phyloP scores from a whole-genome alignment of 1,284 basidiomycete genomes.

The Xerocomus amazonicus region DNA sequence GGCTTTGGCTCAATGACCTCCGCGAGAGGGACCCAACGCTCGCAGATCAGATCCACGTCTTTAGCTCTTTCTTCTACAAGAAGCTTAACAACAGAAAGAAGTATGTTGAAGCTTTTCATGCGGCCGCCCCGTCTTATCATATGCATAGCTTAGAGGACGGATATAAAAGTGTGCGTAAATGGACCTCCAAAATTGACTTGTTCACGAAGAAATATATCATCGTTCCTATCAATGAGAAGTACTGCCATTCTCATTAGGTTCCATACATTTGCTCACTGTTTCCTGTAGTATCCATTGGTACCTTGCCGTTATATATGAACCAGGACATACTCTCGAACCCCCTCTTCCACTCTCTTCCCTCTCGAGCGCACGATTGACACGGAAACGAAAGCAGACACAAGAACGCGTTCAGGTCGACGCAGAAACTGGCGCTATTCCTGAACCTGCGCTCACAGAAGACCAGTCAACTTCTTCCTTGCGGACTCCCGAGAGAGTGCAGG shows the following conservation, averaged over 20 bases:
- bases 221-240: slow-evolving; percentile 97
- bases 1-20: slow-evolving; percentile 65
- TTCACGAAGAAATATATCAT: slow-evolving; percentile 92
- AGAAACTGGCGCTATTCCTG: slow-evolving; percentile 5
- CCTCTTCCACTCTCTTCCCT: slow-evolving; percentile 33
- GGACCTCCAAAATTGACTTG: slow-evolving; percentile 86
- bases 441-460: slow-evolving; percentile 3
- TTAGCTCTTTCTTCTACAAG: slow-evolving; percentile 98
- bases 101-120: slow-evolving; percentile 38
- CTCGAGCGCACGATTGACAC: slow-evolving; percentile 27
- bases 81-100: slow-evolving; percentile 77
- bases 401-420: neutral
- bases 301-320: slow-evolving; percentile 89
- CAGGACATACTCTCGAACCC: slow-evolving; percentile 56
- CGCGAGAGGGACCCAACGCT: slow-evolving; percentile 53
- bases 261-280: slow-evolving; percentile 9
- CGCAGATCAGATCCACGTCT: slow-evolving; percentile 80
- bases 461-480: slow-evolving; percentile 2
- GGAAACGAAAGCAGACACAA: slow-evolving; percentile 31
- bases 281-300: slow-evolving; percentile 88
- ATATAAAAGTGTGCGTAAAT: slow-evolving; percentile 87
- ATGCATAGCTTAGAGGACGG: slow-evolving; percentile 54
- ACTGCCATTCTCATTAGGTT: slow-evolving; percentile 25
- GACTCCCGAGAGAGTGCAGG: slow-evolving; percentile 5
- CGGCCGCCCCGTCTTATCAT: neutral